Percentiles rank a stretch among this genome's conserved stretches.
Conservation (phyloP, 1,284 basidiomycete species). For the Polyporus tsugae region DNA sequence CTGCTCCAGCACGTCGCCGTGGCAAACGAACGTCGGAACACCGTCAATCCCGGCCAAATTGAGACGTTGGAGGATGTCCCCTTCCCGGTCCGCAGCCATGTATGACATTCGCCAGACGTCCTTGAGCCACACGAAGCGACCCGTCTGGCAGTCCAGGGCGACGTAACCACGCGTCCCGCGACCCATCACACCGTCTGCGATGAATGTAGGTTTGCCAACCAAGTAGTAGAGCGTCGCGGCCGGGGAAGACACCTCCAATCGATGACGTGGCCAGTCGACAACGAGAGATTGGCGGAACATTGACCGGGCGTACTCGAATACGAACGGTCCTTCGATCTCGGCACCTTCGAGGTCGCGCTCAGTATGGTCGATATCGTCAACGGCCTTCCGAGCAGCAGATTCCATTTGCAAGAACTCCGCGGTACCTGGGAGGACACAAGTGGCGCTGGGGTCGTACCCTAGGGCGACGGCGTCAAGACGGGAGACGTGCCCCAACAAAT, state of each 20-base stretch:
- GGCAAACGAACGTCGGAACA: constrained; percentile 22
- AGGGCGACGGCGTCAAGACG: background rate
- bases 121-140: constrained; percentile 23
- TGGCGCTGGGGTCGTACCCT: constrained; percentile 21
- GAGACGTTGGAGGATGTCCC: constrained; percentile 8
- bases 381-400: background rate
- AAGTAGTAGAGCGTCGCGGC: constrained; percentile 10
- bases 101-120: constrained; percentile 21
- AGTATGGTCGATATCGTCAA: background rate
- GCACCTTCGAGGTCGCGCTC: background rate
- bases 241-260: background rate
- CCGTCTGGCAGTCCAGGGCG: constrained; percentile 1
- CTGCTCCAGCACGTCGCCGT: constrained; percentile 21
- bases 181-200: constrained; percentile 2
- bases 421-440: background rate
- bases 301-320: background rate
- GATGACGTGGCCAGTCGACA: constrained; percentile 3
- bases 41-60: constrained; percentile 3
- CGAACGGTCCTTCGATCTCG: background rate
- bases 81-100: constrained; percentile 17
- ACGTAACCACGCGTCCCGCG: constrained; percentile 18
- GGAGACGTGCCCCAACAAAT: constrained; percentile 16
- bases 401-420: background rate
- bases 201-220: constrained; percentile 15
- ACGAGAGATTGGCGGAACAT: background rate